Evolutionary conservation across 2,329 filamentous ascomycete species (phyloP), one percentile per base, ranked within the genome.

Genomic region (Phyllosticta paracitricarpa): DNA sequence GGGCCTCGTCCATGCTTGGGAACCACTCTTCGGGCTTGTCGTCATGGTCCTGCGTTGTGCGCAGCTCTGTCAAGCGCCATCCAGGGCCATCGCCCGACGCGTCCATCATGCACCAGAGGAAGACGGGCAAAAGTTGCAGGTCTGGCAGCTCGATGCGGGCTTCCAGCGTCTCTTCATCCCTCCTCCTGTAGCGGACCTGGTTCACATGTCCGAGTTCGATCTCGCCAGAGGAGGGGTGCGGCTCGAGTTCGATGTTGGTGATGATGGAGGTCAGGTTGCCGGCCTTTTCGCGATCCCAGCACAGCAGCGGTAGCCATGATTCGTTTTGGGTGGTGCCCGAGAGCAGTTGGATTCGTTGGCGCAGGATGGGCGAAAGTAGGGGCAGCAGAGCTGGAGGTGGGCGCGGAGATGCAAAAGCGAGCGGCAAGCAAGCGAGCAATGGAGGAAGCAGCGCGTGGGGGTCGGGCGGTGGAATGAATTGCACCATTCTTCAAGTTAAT

Each of bases 191-290:
- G 59, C 82, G 79, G 35, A 83, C 77, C 28, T 80, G 78, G 63
- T 84, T 78, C 7, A 84, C 81, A 61, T 90, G 87, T 61, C 89
- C 85, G 22, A 92, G 75, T 74, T 93, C 89, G 59, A 93, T 83
- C 72, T 92, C 89, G 59, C 89, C 89, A 2, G 88, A 91, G 4
- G 88, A 84, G 2, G 89, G 89, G 68, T 94, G 89, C n/a, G 88
- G 88, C 71, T 92, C 88, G 33, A 93, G 77, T 54, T 81, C 76
- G 59, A 88, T 83, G 61, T 81, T 80, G 66, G 81, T 80, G 33
- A 85, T 84, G 14, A 87, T 76, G 62, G 83, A 77, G n/a, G 81
- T 78, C 19, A 93, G 78, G 65, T 78, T 81, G 33, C 81, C 77
- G 2, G 81, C 83, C 53, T 82, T 76, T 64, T 80, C 73, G 7